Evolutionary conservation across 257 asterid species (phyloP).

Genomic region (Striga asiatica): DNA sequence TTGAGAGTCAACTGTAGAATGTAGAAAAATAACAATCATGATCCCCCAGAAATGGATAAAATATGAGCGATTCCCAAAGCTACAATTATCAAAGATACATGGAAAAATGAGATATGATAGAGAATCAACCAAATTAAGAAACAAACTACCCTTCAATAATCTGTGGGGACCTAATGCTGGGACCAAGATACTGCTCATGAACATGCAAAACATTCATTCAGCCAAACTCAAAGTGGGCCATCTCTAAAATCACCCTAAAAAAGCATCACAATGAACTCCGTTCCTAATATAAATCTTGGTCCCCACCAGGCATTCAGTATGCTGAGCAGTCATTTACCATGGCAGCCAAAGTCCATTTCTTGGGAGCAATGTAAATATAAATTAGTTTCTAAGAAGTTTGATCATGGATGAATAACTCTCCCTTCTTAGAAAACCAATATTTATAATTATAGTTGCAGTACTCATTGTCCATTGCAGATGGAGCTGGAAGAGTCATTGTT

Average conservation of each 20-base stretch:
- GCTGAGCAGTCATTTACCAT: conserved; percentile 14
- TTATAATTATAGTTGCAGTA: background rate
- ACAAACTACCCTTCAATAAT: conserved; percentile 17
- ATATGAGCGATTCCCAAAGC: conserved; percentile 17
- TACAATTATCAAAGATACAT: conserved; percentile 11
- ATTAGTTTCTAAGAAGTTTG: background rate
- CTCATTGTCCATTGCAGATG: too few species aligned
- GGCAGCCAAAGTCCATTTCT: background rate
- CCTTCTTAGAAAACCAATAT: conserved; percentile 6
- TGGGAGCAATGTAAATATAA: conserved; percentile 4
- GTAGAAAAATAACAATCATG: conserved; percentile 7
- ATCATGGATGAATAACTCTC: background rate
- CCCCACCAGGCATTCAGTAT: conserved; percentile 22
- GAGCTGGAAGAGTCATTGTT: too few species aligned
- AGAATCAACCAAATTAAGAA: background rate
- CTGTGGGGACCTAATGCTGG: conserved; percentile 32
- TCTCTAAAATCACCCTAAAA: conserved; percentile 7
- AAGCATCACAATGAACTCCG: conserved; percentile 20
- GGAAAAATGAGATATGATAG: background rate
- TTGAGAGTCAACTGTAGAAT: conserved; percentile 1
- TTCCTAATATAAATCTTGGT: conserved; percentile 15
- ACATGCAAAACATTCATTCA: conserved; percentile 26
- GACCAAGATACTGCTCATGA: conserved; percentile 22
- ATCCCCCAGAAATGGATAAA: conserved; percentile 17
- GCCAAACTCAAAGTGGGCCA: conserved; percentile 28